phyloP scores from a whole-genome alignment of 306 rosid genomes.

The Citrullus colocynthis region DNA sequence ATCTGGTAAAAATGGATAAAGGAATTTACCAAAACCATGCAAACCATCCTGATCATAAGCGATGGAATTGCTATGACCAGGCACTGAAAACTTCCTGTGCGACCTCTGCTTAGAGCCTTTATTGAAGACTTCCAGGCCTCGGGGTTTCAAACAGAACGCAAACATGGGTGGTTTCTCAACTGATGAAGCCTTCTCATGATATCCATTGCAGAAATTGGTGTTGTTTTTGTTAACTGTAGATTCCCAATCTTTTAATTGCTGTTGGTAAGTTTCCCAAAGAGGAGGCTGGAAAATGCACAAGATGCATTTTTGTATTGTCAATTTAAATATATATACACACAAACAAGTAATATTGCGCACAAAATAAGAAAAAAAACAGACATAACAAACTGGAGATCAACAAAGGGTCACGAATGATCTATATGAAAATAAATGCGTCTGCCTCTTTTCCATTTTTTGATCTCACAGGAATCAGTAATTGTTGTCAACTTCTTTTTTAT shows the following conservation, averaged over 20 bases:
- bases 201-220: conserved; percentile 29
- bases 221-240: conserved; percentile 34
- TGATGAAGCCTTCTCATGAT: conserved; percentile 30
- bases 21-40: conserved; percentile 44
- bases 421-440: not conserved
- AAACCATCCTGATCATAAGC: conserved; percentile 56
- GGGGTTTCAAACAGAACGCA: conserved; percentile 92
- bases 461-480: not conserved
- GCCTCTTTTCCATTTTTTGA: not conserved
- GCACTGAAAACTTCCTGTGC: conserved; percentile 52
- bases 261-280: conserved; percentile 70
- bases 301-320: not conserved
- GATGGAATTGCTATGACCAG: conserved; percentile 39
- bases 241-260: conserved; percentile 76
- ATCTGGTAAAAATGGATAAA: not conserved
- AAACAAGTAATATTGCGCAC: not conserved
- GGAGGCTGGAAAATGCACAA: conserved; percentile 46
- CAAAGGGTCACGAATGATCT: not conserved
- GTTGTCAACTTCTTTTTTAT: not conserved
- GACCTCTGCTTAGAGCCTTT: conserved; percentile 80
- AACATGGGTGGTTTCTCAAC: conserved; percentile 82
- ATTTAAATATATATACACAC: not conserved
- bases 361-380: not conserved
- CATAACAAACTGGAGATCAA: not conserved
- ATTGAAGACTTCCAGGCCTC: conserved; percentile 72